Evolutionary conservation across 257 asterid genomes (phyloP).

Genomic region (Gentiana dahurica): DNA sequence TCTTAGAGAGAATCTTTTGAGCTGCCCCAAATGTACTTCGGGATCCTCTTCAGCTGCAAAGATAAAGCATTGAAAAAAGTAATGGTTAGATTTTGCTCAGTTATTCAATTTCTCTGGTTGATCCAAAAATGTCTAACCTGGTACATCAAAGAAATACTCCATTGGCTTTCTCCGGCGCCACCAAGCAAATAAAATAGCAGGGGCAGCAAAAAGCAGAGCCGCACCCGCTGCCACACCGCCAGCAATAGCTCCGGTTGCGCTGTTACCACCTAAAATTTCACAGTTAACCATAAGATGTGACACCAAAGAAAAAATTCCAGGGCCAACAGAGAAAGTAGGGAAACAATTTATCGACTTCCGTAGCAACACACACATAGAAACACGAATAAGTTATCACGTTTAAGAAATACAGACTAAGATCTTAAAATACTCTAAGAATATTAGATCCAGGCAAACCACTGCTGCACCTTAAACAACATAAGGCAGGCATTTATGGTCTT

Average conservation of each 20-base stretch:
- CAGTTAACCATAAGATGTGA: neutral
- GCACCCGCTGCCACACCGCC: conserved; percentile 60
- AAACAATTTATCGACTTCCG: too few relatives aligned
- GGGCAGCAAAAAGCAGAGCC: conserved; percentile 45
- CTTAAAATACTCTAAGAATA: too few relatives aligned
- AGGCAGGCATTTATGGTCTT: too few relatives aligned
- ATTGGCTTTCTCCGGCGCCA: conserved; percentile 46
- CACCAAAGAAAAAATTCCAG: too few relatives aligned
- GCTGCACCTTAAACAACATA: neutral
- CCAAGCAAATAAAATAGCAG: conserved; percentile 51
- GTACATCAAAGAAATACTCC: conserved; percentile 46
- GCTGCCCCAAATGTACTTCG: conserved; percentile 46
- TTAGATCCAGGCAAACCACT: too few relatives aligned
- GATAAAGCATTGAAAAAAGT: neutral
- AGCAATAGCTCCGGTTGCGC: conserved; percentile 46
- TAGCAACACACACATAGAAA: too few relatives aligned
- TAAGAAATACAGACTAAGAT: too few relatives aligned
- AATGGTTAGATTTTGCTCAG: neutral
- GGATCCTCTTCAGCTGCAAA: conserved; percentile 49
- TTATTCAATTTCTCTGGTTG: neutral
- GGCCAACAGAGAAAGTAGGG: too few relatives aligned
- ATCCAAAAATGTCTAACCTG: conserved; percentile 21
- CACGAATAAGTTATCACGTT: too few relatives aligned
- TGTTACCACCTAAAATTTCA: conserved; percentile 28
- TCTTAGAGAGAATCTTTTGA: conserved; percentile 39